A percentile compares a stretch with the other conserved stretches of the same genome.
phyloP scores from a whole-genome alignment of 345 rosid genomes.

The Hibiscus trionum region DNA sequence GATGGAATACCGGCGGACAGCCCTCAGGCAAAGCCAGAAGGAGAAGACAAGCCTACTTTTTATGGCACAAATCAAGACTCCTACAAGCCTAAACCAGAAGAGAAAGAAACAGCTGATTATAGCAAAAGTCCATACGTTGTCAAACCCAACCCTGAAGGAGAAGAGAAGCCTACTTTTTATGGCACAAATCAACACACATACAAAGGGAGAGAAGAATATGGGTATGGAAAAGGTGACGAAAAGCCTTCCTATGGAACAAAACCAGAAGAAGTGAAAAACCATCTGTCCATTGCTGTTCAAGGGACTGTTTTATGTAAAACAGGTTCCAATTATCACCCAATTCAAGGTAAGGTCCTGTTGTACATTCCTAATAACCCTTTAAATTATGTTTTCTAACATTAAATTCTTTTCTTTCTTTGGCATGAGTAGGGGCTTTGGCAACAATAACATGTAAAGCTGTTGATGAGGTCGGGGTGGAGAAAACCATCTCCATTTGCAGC shows the following conservation, averaged over 20 bases:
- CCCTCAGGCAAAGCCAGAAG: neutral
- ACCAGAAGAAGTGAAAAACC: neutral
- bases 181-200: neutral
- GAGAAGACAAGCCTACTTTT: neutral
- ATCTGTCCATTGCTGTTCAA: neutral
- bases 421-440: slow-evolving; percentile 42
- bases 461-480: slow-evolving; percentile 46
- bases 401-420: neutral
- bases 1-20: neutral
- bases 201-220: neutral
- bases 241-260: neutral
- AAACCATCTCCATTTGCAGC: slow-evolving; percentile 43
- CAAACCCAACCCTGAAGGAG: neutral
- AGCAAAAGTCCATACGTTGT: no score
- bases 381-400: neutral
- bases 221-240: neutral
- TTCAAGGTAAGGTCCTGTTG: neutral
- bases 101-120: neutral
- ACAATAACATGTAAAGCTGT: slow-evolving; percentile 45
- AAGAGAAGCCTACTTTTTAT: neutral
- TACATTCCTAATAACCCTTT: neutral
- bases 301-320: slow-evolving; percentile 3
- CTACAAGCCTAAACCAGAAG: neutral
- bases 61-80: neutral
- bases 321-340: neutral